These are phyloP conservation scores for Solanum lignicaule DNA, from an alignment of 257 asterid species.

Conservation along the genomic window DNA sequence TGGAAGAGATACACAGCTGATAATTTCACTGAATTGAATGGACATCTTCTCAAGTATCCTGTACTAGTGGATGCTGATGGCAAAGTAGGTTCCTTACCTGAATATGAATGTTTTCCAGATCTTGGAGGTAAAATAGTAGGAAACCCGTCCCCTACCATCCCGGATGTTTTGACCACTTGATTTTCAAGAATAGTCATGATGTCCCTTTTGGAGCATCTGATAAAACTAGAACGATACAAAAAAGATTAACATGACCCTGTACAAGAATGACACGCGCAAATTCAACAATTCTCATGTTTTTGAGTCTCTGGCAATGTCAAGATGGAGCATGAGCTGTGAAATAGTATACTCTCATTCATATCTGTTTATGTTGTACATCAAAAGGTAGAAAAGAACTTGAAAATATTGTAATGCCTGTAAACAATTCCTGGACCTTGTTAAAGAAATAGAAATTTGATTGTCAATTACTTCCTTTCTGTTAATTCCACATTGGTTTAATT, in stretches of 20 bases:
- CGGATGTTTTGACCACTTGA: slow-evolving; percentile 71
- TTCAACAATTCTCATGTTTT: background rate
- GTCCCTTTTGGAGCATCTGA: background rate
- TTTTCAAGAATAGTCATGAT: background rate
- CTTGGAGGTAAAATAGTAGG: slow-evolving; percentile 80
- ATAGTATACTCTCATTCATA: background rate
- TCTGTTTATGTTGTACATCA: background rate
- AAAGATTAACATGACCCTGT: background rate
- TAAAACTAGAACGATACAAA: background rate
- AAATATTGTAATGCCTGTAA: background rate
- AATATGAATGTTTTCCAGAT: slow-evolving; percentile 68
- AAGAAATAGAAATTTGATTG: background rate
- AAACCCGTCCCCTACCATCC: slow-evolving; percentile 47
- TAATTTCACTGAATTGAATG: slow-evolving; percentile 37
- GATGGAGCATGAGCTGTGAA: background rate
- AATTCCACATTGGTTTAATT: background rate
- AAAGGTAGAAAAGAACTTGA: background rate
- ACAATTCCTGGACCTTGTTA: background rate
- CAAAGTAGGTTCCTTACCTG: slow-evolving; percentile 45
- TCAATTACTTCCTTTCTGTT: background rate
- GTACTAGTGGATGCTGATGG: slow-evolving; percentile 54
- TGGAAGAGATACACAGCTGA: slow-evolving; percentile 50
- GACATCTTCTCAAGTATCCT: slow-evolving; percentile 87
- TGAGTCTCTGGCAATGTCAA: background rate
- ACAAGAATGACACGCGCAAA: background rate